These are phyloP conservation scores for Ophiosphaerella korrae DNA, from an alignment of 2,329 filamentous ascomycete species.

Conservation along the genomic window DNA sequence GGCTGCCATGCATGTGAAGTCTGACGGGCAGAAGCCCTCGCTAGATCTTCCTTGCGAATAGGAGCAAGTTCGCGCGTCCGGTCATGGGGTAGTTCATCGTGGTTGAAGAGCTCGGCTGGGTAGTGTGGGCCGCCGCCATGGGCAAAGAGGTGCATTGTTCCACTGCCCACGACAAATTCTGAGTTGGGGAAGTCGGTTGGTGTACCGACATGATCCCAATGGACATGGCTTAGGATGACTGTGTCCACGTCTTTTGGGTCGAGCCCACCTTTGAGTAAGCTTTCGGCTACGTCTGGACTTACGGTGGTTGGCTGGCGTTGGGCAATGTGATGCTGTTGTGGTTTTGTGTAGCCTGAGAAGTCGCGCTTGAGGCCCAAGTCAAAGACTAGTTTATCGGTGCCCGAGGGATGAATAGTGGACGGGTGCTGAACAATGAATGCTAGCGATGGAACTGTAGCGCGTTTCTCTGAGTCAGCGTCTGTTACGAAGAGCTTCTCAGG, in stretches of 20 bases:
- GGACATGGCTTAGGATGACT: constrained; percentile 59
- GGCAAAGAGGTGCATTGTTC: constrained; percentile 33
- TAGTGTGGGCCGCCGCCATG: constrained; percentile 39
- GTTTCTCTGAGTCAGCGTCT: constrained; percentile 50
- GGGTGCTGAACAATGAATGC: constrained; percentile 59
- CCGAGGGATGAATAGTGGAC: constrained; percentile 21
- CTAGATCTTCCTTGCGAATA: constrained; percentile 17
- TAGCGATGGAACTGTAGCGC: constrained; percentile 58
- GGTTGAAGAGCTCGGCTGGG: constrained; percentile 53
- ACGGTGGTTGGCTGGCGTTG: constrained; percentile 53
- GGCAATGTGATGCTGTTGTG: constrained; percentile 53
- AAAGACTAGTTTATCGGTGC: constrained; percentile 53
- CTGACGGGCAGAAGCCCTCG: constrained; percentile 22
- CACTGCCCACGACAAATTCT: constrained; percentile 57
- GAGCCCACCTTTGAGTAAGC: constrained; percentile 46
- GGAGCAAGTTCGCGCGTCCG: constrained; percentile 53
- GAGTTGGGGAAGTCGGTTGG: constrained; percentile 57
- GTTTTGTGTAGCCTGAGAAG: constrained; percentile 49
- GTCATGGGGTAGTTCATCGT: constrained; percentile 49
- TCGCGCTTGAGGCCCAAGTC: constrained; percentile 60
- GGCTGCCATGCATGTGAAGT: constrained; percentile 48
- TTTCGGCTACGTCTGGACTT: constrained; percentile 51
- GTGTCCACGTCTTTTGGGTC: constrained; percentile 45
- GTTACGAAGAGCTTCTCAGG: constrained; percentile 55
- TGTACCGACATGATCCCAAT: constrained; percentile 65